phyloP scores from a whole-genome alignment of 73 alveolate species.

The Tetrahymena borealis region DNA sequence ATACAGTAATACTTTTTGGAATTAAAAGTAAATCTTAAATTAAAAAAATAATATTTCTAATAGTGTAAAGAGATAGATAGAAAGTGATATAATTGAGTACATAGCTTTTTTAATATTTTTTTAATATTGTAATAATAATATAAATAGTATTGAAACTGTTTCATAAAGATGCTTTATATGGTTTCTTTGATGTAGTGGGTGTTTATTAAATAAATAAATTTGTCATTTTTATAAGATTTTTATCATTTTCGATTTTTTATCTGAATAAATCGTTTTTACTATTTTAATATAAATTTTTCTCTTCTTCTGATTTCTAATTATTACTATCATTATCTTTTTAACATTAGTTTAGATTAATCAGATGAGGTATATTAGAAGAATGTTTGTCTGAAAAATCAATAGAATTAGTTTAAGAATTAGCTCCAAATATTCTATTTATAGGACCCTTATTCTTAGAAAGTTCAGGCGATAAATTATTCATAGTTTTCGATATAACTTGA shows the following conservation, averaged over 20 bases:
- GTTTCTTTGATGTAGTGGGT: background rate
- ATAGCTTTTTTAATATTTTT: background rate
- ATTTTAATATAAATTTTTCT: background rate
- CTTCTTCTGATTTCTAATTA: background rate
- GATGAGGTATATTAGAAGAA: background rate
- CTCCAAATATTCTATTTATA: background rate
- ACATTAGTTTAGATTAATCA: background rate
- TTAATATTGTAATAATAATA: background rate
- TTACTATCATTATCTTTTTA: background rate
- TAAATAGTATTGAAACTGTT: background rate
- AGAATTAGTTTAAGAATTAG: background rate
- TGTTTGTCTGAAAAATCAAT: background rate
- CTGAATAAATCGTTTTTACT: background rate
- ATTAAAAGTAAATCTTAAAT: too few species aligned
- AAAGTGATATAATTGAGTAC: too few species aligned
- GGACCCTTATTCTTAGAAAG: background rate
- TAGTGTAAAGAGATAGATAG: too few species aligned
- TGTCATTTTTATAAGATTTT: background rate
- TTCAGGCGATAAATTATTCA: background rate
- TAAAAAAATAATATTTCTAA: too few species aligned
- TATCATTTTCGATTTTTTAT: background rate
- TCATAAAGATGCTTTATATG: background rate
- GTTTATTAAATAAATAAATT: background rate
- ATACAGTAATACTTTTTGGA: too few species aligned
- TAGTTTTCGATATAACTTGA: background rate